phyloP scores from a whole-genome alignment of 345 rosid species.

The Theobroma cacao region DNA sequence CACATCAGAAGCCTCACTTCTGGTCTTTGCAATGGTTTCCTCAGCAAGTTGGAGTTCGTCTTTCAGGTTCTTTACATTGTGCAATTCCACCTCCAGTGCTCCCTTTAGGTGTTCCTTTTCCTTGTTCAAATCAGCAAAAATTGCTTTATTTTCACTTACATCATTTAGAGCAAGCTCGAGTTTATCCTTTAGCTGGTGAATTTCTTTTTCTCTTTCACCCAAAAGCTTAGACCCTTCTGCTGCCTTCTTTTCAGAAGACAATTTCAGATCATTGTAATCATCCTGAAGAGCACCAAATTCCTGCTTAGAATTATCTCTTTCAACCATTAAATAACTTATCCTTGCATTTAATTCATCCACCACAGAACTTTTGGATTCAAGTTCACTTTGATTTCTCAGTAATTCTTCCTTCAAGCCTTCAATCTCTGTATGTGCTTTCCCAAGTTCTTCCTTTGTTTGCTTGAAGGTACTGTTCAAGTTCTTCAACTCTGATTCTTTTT shows the following conservation, averaged over 20 bases:
- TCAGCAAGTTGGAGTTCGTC: slow-evolving; percentile 49
- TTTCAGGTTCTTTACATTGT: slow-evolving; percentile 40
- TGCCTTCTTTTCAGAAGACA: slow-evolving; percentile 53
- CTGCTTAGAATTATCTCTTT: slow-evolving; percentile 47
- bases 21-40: slow-evolving; percentile 49
- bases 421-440: slow-evolving; percentile 46
- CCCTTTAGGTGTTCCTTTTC: slow-evolving; percentile 59
- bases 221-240: slow-evolving; percentile 50
- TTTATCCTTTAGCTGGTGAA: slow-evolving; percentile 48
- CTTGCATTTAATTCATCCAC: slow-evolving; percentile 55
- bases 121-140: slow-evolving; percentile 42
- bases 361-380: slow-evolving; percentile 46
- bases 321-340: slow-evolving; percentile 42
- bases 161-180: slow-evolving; percentile 41
- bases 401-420: slow-evolving; percentile 44
- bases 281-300: slow-evolving; percentile 43
- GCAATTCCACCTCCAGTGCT: slow-evolving; percentile 48
- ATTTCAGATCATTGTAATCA: slow-evolving; percentile 53
- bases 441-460: slow-evolving; percentile 52
- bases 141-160: slow-evolving; percentile 33
- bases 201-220: slow-evolving; percentile 47
- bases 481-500: slow-evolving; percentile 61
- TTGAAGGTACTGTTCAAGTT: slow-evolving; percentile 38
- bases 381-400: slow-evolving; percentile 37
- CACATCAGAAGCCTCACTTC: slow-evolving; percentile 54